Base-by-base conservation (phyloP, 1,284 basidiomycete genomes). In the Trichosporon inkin region DNA sequence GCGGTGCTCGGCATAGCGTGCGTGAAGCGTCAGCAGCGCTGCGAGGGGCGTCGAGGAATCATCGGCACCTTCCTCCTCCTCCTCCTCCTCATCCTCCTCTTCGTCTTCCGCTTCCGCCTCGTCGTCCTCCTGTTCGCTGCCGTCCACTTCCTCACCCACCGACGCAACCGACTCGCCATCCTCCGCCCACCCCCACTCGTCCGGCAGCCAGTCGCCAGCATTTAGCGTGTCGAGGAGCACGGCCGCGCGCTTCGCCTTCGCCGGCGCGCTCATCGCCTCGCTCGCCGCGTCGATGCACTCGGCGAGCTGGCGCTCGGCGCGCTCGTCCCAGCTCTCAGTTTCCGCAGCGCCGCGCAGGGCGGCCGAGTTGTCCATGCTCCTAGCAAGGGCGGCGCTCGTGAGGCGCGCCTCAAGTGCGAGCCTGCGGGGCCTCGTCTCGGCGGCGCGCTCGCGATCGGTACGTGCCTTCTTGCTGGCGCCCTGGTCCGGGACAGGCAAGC, bases 1-100 rank as follows among this genome's bases (percentile, higher is more conserved):
- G n/a, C 57, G 39, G 51, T 53, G 38, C n/a, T 53, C 52, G n/a
- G 37, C 39, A 39, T 53, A 54, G 6, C 52, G 51, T 39, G 28
- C 32, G 34, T 41, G 41, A 14, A 53, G 22, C 17, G 20, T 24
- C 16, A 58, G 34, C 10, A 54, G 52, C 17, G 28, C 39, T 5
- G 34, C 52, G 3, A 58, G 40, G 20, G 52, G 57, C 5, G 57
- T 41, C 3, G 32, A n/a, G 16, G 17, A 16, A 39, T 41, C 34
- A 17, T 44, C 32, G 14, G 28, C 8, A 4, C 28, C 13, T 8
- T 14, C 51, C 7, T 41, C 39, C 14, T 38, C 55, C 7, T 34
- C 32, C 14, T 47, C 41, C 16, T 28, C 22, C 17, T 51, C 56
- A 2, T 17, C 16, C 17, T 58, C 40, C 10, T 47, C 56, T 1